Evolutionary conservation across 139 green algal genomes (phyloP).

Genomic region (Coelastrella sp.): DNA sequence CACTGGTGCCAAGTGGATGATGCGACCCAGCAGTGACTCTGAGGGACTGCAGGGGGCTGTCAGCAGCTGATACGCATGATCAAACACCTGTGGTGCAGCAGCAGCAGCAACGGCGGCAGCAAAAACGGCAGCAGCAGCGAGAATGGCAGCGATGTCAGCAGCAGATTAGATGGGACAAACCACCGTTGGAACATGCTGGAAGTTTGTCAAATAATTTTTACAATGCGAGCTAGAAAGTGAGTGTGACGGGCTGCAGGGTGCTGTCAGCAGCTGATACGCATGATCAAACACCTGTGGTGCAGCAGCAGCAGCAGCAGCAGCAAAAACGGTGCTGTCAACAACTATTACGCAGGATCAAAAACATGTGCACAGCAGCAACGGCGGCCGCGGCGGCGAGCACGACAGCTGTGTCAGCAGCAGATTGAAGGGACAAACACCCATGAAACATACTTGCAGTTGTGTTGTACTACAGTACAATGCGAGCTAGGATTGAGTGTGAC

Average conservation of each 20-base stretch:
- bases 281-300: slow-evolving; percentile 61
- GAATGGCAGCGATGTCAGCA: slow-evolving; percentile 31
- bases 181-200: too few species aligned
- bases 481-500: slow-evolving; percentile 63
- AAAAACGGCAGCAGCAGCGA: neutral
- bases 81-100: slow-evolving; percentile 55
- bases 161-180: slow-evolving; percentile 64
- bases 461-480: slow-evolving; percentile 44
- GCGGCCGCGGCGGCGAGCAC: too few species aligned
- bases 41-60: slow-evolving; percentile 41
- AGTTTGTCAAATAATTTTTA: too few species aligned
- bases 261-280: slow-evolving; percentile 68
- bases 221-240: too few species aligned
- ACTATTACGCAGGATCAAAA: too few species aligned
- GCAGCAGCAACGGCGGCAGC: slow-evolving; percentile 12
- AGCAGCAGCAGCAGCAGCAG: slow-evolving; percentile 5
- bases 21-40: slow-evolving; percentile 67
- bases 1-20: slow-evolving; percentile 72
- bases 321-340: too few species aligned
- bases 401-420: too few species aligned
- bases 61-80: slow-evolving; percentile 72
- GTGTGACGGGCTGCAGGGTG: slow-evolving; percentile 46
- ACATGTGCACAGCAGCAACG: too few species aligned
- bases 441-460: too few species aligned
- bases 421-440: too few species aligned